Base-by-base conservation (phyloP, 345 rosid genomes). In the Lepidium africanum region DNA sequence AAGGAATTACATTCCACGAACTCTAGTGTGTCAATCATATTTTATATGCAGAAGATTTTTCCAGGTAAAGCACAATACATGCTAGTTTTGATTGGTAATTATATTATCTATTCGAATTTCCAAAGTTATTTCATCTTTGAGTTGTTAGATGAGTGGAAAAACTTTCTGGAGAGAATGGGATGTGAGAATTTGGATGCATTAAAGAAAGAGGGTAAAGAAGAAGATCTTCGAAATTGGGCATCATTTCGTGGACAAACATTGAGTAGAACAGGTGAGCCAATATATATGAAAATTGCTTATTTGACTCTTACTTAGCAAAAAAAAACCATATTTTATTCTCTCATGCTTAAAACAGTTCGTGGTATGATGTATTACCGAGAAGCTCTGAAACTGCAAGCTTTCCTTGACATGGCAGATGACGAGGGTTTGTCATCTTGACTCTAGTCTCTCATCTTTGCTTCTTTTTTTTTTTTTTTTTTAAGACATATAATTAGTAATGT, bases 311-410 rank as follows among this genome's bases (percentile, higher is more conserved):
- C 7, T 25, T 5, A 30, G 33, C 33, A 30, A 30, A 30, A 30
- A 5, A 30, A 5, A 30, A 30, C 23, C 52, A 25, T 33, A 14
- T 9, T 0, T 45, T 52, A 9, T 55, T 39, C 39, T 69, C 63
- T 57, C 30, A 54, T 61, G 69, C 32, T 49, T 80, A 49, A 67
- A 75, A 87, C 78, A 93, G 98, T 93, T 57, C 89, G 97, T 77
- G 98, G 98, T 69, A 93, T 93, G 86, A 93, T 93, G 97, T 93
- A 93, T 77, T 88, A 84, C 56, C 82, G 90, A 76, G 96, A 93
- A 73, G 94, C 98, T 65, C 73, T 93, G 69, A 84, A 82, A 81
- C 63, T 90, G 76, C 94, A 93, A 73, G 90, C 97, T 60, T 91
- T 88, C 67, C 88, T 93, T 69, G 97, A 93, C 70, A 73, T 81